A percentile compares a stretch with the other conserved stretches of the same genome.
Conservation (phyloP, 2,329 filamentous ascomycete species). For the Ophiognomonia clavigignenti-juglandacearum region DNA sequence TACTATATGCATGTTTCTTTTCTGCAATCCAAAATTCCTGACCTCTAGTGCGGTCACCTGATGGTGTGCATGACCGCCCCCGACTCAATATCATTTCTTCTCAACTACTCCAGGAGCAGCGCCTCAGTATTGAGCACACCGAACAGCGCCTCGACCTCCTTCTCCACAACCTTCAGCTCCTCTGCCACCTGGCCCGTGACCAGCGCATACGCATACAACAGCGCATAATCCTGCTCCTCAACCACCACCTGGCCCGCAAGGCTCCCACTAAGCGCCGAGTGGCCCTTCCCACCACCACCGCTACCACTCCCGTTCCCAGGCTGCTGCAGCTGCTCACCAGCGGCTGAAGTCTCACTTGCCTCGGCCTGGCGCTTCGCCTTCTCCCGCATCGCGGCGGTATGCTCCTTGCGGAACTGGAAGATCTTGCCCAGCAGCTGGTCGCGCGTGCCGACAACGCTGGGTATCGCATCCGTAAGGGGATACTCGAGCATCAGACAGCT, state of each 20-base stretch:
- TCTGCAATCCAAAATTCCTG: neutral
- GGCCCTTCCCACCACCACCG: constrained; percentile 18
- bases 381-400: constrained; percentile 36
- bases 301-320: constrained; percentile 4
- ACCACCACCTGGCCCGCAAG: constrained; percentile 34
- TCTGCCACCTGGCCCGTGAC: constrained; percentile 64
- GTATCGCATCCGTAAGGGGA: constrained; percentile 82
- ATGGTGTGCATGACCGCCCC: too few relatives aligned
- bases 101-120: constrained; percentile 46
- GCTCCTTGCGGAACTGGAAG: constrained; percentile 76
- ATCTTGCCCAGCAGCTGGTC: constrained; percentile 83
- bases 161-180: constrained; percentile 56
- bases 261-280: constrained; percentile 20
- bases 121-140: constrained; percentile 58
- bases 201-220: constrained; percentile 85
- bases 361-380: constrained; percentile 29
- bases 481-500: constrained; percentile 94
- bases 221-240: constrained; percentile 78
- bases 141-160: constrained; percentile 59
- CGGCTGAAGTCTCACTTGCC: constrained; percentile 1
- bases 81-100: too few relatives aligned
- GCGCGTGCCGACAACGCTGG: constrained; percentile 73
- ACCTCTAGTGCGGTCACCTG: too few relatives aligned
- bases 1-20: neutral
- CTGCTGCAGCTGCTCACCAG: neutral